Evolutionary conservation across 2,329 filamentous ascomycete genomes (phyloP).

Genomic region (Capronia epimyces): DNA sequence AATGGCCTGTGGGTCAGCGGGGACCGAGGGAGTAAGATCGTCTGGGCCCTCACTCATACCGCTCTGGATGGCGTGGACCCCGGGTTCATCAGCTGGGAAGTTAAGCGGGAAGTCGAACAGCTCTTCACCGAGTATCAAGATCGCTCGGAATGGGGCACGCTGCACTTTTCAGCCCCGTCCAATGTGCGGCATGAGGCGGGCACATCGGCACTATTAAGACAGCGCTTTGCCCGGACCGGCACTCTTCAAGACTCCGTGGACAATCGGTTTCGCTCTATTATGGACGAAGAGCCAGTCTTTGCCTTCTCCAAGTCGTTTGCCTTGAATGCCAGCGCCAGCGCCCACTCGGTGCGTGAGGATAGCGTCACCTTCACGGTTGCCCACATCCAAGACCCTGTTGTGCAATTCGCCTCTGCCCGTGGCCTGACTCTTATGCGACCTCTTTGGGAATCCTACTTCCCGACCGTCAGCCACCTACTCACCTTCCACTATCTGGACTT

Average conservation of each 20-base stretch:
- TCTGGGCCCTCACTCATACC: conserved; percentile 59
- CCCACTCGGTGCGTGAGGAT: conserved; percentile 28
- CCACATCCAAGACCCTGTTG: conserved; percentile 70
- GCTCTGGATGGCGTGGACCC: conserved; percentile 37
- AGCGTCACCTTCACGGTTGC: conserved; percentile 69
- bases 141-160: conserved; percentile 74
- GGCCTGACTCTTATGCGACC: conserved; percentile 74
- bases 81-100: conserved; percentile 41
- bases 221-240: conserved; percentile 63
- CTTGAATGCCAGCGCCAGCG: conserved; percentile 40
- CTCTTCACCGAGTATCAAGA: conserved; percentile 69
- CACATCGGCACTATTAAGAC: conserved; percentile 59
- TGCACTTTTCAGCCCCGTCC: conserved; percentile 68
- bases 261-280: conserved; percentile 60
- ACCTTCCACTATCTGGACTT: conserved; percentile 74
- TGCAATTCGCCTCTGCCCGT: conserved; percentile 70
- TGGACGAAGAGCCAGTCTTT: conserved; percentile 75
- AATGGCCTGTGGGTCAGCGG: conserved; percentile 81
- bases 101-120: conserved; percentile 48
- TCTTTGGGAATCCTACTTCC: conserved; percentile 72
- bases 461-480: conserved; percentile 57
- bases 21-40: conserved; percentile 61
- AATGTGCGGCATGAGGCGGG: conserved; percentile 66
- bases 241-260: conserved; percentile 63
- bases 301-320: conserved; percentile 66